Evolutionary conservation across 306 rosid species (phyloP).

Genomic region (Dalbergia cultrata): DNA sequence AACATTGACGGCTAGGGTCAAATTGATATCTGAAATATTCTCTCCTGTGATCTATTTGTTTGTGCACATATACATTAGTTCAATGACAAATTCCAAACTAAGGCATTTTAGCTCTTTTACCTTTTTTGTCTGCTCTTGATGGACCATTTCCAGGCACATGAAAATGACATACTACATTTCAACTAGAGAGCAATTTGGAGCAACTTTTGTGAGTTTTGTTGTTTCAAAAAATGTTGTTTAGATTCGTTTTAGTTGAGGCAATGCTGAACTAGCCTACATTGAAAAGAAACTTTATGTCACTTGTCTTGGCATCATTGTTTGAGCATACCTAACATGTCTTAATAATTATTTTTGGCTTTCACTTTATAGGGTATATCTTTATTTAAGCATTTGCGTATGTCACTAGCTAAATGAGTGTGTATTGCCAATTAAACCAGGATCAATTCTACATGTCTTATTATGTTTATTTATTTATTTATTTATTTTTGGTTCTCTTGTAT

Average conservation of each 20-base stretch:
- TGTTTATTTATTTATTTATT: too few relatives aligned
- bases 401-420: too few relatives aligned
- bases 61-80: slow-evolving; percentile 21
- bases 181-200: slow-evolving; percentile 38
- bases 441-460: too few relatives aligned
- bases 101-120: slow-evolving; percentile 38
- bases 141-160: slow-evolving; percentile 9
- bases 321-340: too few relatives aligned
- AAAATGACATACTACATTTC: slow-evolving; percentile 43
- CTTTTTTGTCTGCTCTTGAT: slow-evolving; percentile 33
- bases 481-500: too few relatives aligned
- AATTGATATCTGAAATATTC: slow-evolving; percentile 28
- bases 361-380: too few relatives aligned
- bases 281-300: slow-evolving; percentile 60
- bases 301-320: too few relatives aligned
- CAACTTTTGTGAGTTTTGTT: slow-evolving; percentile 44
- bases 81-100: slow-evolving; percentile 31
- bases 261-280: slow-evolving; percentile 46
- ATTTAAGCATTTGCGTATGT: too few relatives aligned
- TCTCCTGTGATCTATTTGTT: not conserved
- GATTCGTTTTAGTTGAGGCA: slow-evolving; percentile 56
- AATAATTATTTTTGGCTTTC: too few relatives aligned
- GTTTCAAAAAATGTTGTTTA: slow-evolving; percentile 23
- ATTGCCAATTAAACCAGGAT: too few relatives aligned
- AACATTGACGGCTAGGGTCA: too few relatives aligned